Percentiles rank a stretch among this genome's conserved stretches.
These are phyloP conservation scores for Eucalyptus erythrocorys DNA, from an alignment of 345 rosid species.

Conservation along the genomic window DNA sequence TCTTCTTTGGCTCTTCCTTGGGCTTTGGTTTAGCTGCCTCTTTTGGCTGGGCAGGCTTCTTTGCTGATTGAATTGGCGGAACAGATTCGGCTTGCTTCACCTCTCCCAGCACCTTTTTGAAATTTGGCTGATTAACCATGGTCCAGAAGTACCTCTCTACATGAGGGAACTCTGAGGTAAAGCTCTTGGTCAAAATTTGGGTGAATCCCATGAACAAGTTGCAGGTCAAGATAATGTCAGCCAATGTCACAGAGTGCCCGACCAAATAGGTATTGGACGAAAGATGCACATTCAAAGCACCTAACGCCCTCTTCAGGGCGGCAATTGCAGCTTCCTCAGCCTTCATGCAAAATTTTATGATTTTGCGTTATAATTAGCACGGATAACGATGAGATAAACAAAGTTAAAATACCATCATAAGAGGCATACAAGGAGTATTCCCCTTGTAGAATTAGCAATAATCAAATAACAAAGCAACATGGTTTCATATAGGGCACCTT, in stretches of 20 bases:
- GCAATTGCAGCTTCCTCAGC: slow-evolving; percentile 74
- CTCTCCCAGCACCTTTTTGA: slow-evolving; percentile 75
- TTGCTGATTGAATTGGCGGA: slow-evolving; percentile 32
- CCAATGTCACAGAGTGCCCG: slow-evolving; percentile 83
- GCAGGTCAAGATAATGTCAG: slow-evolving; percentile 74
- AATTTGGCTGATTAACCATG: slow-evolving; percentile 79
- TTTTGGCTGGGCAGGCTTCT: slow-evolving; percentile 58
- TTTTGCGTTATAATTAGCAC: not conserved
- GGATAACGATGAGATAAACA: not conserved
- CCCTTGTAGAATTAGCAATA: not conserved
- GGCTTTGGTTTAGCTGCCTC: slow-evolving; percentile 57
- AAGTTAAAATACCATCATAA: not conserved
- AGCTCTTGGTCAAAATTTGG: slow-evolving; percentile 53
- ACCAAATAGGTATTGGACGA: slow-evolving; percentile 79
- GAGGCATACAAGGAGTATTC: not conserved
- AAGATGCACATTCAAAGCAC: slow-evolving; percentile 61
- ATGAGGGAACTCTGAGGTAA: slow-evolving; percentile 86
- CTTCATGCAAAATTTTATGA: slow-evolving; percentile 12
- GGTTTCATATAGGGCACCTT: not conserved
- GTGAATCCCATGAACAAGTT: slow-evolving; percentile 49
- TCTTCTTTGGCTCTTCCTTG: slow-evolving; percentile 63
- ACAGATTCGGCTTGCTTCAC: slow-evolving; percentile 71
- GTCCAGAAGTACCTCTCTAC: slow-evolving; percentile 99
- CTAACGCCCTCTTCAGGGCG: slow-evolving; percentile 71
- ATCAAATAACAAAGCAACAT: not conserved